Base-by-base conservation (phyloP, 805 yeast genomes). In the Lachancea quebecensis region DNA sequence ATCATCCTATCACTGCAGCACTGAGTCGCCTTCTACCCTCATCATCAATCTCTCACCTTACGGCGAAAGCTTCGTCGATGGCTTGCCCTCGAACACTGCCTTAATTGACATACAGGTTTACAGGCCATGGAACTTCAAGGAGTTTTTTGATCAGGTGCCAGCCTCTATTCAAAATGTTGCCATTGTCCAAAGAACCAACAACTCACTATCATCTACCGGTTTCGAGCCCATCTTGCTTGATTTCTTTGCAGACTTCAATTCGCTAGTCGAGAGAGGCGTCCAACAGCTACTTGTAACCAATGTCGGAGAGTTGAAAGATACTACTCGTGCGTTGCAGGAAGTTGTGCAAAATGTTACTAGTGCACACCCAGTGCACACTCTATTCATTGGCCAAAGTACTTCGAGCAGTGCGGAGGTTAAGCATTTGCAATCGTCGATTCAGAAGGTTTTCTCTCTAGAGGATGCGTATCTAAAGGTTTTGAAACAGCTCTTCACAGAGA, bases 171-270 rank as follows among this genome's bases (percentile, higher is more conserved):
- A 71, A 49, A 72, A 74, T 25, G 68, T 90, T 42, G 74, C 84
- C 14, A 70, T 85, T 18, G 85, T 85, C 58, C 95, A 89, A 67
- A 71, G 83, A 35, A 65, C 74, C 11, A 52, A 54, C 12, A 42
- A 48, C 18, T 54, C 52, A 35, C 44, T 57, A 8, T 57, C 55
- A 39, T 59, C 67, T 12, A 64, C 70, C 9, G 66, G 67, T n/a
- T 81, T 85, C 65, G 77, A 85, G 12, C 87, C 91, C 3, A 70
- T 89, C 35, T 71, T 84, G 53, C 74, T 89, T 52, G 96, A 89
- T 58, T 77, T 88, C 53, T 77, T 89, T 62, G 74, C 79, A 41
- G 78, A 78, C 41, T 69, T 75, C 65, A 60, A 71, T 54, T 48
- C 67, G 41, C 60, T 84, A 50, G 62, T 67, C 52, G 62, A 71